Percentiles rank a stretch among this genome's conserved stretches.
These are phyloP conservation scores for Pestalotiopsis sp. DNA, from an alignment of 2,329 filamentous ascomycete species.

Conservation along the genomic window DNA sequence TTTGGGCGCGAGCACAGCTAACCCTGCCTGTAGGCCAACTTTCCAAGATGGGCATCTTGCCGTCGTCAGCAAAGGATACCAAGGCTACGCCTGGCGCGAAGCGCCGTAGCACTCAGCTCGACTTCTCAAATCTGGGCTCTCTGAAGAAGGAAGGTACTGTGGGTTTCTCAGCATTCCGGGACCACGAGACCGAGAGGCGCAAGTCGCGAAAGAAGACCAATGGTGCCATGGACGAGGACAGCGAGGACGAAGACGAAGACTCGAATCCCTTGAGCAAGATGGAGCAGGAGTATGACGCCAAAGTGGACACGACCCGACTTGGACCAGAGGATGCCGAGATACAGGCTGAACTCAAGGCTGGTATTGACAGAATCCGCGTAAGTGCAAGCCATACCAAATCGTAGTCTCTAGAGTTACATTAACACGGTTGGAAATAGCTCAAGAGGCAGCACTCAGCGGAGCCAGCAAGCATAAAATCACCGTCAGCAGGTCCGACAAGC, in stretches of 20 bases:
- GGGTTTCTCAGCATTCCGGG: conserved; percentile 87
- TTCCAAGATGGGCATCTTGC: conserved; percentile 91
- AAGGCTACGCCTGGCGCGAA: conserved; percentile 67
- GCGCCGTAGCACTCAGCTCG: conserved; percentile 78
- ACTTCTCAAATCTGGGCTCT: conserved; percentile 83
- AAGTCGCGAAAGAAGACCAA: conserved; percentile 67
- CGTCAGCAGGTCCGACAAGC: conserved; percentile 42
- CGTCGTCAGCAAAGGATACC: conserved; percentile 62
- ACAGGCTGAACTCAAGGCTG: conserved; percentile 76
- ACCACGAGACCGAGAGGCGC: conserved; percentile 63
- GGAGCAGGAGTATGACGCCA: conserved; percentile 62
- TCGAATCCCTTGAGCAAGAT: conserved; percentile 65
- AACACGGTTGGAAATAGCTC: conserved; percentile 52
- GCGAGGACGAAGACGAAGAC: conserved; percentile 73
- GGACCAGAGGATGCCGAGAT: conserved; percentile 73
- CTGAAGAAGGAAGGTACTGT: conserved; percentile 86
- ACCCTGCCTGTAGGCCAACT: conserved; percentile 70
- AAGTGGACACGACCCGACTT: conserved; percentile 60
- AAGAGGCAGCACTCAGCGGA: conserved; percentile 81
- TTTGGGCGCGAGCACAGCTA: background rate
- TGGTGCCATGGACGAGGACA: conserved; percentile 71
- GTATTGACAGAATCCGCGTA: conserved; percentile 81
- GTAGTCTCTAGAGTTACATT: conserved; percentile 25
- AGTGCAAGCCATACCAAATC: background rate
- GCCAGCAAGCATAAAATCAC: conserved; percentile 57